These are phyloP conservation scores for Botrytis fabae DNA, from an alignment of 2,329 filamentous ascomycete species.

Conservation along the genomic window DNA sequence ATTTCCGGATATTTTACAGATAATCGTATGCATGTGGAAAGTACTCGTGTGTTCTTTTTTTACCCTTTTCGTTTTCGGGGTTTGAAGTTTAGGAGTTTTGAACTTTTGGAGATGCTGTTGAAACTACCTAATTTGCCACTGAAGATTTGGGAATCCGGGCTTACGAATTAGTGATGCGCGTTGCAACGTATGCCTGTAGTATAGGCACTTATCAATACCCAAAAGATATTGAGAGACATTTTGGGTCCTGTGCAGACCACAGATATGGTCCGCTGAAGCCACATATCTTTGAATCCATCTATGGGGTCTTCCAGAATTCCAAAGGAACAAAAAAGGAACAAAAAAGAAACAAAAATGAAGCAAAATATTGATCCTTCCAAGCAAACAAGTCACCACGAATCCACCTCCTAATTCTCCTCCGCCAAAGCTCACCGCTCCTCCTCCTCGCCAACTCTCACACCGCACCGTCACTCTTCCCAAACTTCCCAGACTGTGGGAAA, in stretches of 20 bases:
- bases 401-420: background rate
- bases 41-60: background rate
- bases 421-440: constrained; percentile 12
- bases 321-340: background rate
- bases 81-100: constrained; percentile 1
- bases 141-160: background rate
- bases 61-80: background rate
- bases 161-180: background rate
- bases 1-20: background rate
- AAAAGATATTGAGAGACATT: background rate
- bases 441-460: background rate
- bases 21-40: background rate
- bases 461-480: background rate
- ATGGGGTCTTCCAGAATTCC: background rate
- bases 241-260: background rate
- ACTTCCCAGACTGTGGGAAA: constrained; percentile 8
- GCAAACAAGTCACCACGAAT: background rate
- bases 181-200: background rate
- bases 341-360: background rate
- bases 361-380: constrained; percentile 1
- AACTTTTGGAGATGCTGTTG: background rate
- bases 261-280: background rate
- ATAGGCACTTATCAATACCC: background rate
- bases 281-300: background rate
- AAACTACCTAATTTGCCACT: constrained; percentile 13